Conservation (phyloP, 805 yeast species). For the baker's yeast (Saccharomyces cerevisiae) region DNA sequence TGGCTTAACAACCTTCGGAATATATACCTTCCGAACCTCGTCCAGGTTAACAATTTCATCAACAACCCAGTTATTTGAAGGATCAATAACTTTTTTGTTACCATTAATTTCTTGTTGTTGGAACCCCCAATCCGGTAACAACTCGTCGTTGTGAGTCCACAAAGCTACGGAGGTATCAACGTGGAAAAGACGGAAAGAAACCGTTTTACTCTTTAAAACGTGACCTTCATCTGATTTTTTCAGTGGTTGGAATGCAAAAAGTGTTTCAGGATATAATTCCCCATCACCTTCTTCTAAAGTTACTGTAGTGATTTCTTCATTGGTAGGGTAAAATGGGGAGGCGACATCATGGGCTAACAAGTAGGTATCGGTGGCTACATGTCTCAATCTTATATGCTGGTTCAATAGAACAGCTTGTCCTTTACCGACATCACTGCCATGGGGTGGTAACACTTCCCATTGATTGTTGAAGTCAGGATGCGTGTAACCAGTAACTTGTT, state of each 20-base stretch:
- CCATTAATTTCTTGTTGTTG: constrained; percentile 92
- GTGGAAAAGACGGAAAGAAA: constrained; percentile 65
- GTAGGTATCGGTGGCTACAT: constrained; percentile 69
- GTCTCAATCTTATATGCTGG: constrained; percentile 71
- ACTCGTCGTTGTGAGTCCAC: constrained; percentile 82
- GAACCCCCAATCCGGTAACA: constrained; percentile 93
- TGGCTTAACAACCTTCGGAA: constrained; percentile 53
- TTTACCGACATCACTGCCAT: constrained; percentile 33
- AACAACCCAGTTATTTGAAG: constrained; percentile 65
- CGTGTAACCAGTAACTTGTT: constrained; percentile 75
- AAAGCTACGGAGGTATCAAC: constrained; percentile 83
- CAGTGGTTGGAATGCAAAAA: constrained; percentile 63
- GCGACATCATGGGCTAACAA: constrained; percentile 92
- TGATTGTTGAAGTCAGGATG: constrained; percentile 58
- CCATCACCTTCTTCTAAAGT: constrained; percentile 49
- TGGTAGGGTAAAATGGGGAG: constrained; percentile 85
- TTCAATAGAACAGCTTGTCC: constrained; percentile 56
- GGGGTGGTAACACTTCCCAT: constrained; percentile 76
- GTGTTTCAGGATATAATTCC: constrained; percentile 57
- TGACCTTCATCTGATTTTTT: constrained; percentile 44
- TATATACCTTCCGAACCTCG: constrained; percentile 54
- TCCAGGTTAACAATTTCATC: constrained; percentile 59
- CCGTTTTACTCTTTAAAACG: constrained; percentile 53
- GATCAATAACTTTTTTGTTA: constrained; percentile 67
- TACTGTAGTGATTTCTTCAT: constrained; percentile 84